Conservation (phyloP, 1,139 yeast genomes). For the Diutina mesorugosa region DNA sequence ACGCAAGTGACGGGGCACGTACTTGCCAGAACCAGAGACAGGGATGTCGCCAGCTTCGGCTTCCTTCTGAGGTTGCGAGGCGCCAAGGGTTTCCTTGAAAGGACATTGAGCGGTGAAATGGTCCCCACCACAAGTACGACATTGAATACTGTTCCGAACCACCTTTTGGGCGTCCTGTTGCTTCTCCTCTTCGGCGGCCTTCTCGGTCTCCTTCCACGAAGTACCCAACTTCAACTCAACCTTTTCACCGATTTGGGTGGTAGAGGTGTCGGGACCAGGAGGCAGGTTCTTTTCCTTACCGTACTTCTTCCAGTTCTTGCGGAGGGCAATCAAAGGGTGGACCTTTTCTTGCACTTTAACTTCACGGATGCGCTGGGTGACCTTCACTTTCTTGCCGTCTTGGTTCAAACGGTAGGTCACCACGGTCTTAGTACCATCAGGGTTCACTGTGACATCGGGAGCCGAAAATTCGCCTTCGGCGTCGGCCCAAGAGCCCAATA, state of each 20-base stretch:
- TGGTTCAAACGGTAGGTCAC: conserved; percentile 65
- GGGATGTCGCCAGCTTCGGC: conserved; percentile 19
- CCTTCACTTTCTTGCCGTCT: conserved; percentile 74
- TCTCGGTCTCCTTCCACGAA: conserved; percentile 58
- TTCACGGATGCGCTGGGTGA: conserved; percentile 76
- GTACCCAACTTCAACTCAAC: conserved; percentile 59
- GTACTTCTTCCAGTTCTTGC: conserved; percentile 58
- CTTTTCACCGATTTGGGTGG: conserved; percentile 84
- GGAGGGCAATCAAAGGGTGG: conserved; percentile 59
- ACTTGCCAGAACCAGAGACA: conserved; percentile 28
- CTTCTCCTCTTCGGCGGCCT: conserved; percentile 39
- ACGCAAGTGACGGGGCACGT: conserved; percentile 76
- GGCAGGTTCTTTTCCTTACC: conserved; percentile 71
- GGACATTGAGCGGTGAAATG: conserved; percentile 97
- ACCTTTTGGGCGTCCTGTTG: conserved; percentile 35
- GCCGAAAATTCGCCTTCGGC: conserved; percentile 52
- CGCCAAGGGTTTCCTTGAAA: conserved; percentile 78
- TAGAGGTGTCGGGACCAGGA: conserved; percentile 78
- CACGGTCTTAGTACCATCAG: conserved; percentile 85
- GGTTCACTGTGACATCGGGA: conserved; percentile 62
- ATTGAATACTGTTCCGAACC: conserved; percentile 39
- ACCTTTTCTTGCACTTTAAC: conserved; percentile 72
- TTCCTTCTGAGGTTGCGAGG: conserved; percentile 23
- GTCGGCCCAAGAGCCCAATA: conserved; percentile 55
- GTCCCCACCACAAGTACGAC: conserved; percentile 84